These are phyloP conservation scores for Vachellia pachyceras DNA, from an alignment of 306 rosid species.

Conservation along the genomic window DNA sequence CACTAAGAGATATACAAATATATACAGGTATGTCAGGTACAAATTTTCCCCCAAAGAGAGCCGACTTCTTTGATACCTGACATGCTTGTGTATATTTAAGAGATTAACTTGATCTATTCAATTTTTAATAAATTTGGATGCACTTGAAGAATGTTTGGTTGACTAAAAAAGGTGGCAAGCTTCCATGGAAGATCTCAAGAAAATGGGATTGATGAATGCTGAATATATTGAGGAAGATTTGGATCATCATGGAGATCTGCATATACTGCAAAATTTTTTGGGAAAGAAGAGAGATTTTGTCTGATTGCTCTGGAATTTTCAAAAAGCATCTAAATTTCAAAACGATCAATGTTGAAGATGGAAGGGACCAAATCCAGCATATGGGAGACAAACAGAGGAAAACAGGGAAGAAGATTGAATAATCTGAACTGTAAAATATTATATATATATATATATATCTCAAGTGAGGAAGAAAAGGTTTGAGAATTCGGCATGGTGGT, in stretches of 20 bases:
- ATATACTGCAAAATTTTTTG: slow-evolving; percentile 40
- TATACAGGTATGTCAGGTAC: neutral
- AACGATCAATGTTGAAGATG: neutral
- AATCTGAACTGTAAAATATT: slow-evolving; percentile 32
- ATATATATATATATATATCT: slow-evolving; percentile 4
- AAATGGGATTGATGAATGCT: neutral
- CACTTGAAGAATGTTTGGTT: neutral
- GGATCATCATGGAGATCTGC: neutral
- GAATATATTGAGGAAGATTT: no score
- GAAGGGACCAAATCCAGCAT: slow-evolving; percentile 28
- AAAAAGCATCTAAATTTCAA: slow-evolving; percentile 14
- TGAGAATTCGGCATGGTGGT: neutral
- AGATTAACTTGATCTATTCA: neutral
- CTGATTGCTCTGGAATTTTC: slow-evolving; percentile 32
- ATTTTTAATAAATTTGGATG: neutral
- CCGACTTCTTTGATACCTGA: neutral
- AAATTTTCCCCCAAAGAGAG: neutral
- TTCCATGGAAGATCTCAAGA: slow-evolving; percentile 1
- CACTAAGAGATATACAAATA: neutral
- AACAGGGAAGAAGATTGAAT: slow-evolving; percentile 45
- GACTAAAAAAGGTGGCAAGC: slow-evolving; percentile 42
- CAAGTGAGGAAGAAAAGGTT: slow-evolving; percentile 18
- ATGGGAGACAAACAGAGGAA: slow-evolving; percentile 57
- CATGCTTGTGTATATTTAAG: neutral
- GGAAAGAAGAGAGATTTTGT: slow-evolving; percentile 48